Conservation (phyloP, 2,329 filamentous ascomycete genomes). For the Xylariales sp. region DNA sequence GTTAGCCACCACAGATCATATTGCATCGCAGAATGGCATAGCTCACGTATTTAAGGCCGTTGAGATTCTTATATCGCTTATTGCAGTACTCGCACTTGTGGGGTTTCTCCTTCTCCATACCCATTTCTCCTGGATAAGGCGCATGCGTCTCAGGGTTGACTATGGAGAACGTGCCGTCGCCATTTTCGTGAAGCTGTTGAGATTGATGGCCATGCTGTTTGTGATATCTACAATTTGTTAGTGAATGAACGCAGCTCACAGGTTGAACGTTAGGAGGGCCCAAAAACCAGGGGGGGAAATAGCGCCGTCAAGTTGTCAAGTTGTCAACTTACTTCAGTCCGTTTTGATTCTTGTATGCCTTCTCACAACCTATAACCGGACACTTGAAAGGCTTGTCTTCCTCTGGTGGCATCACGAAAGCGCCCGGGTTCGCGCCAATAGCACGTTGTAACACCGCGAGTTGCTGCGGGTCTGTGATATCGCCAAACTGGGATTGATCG, state of each 20-base stretch:
- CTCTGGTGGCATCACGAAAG: constrained; percentile 68
- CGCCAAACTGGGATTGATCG: constrained; percentile 69
- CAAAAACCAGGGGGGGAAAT: neutral
- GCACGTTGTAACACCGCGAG: constrained; percentile 46
- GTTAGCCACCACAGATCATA: too few relatives aligned
- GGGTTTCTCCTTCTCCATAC: constrained; percentile 99
- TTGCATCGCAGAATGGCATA: too few relatives aligned
- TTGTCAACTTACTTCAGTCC: constrained; percentile 75
- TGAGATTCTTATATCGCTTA: constrained; percentile 98
- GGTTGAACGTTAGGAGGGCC: neutral
- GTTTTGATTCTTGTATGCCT: constrained; percentile 99
- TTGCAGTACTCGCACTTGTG: constrained; percentile 96
- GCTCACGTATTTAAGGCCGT: constrained; percentile 90
- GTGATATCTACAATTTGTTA: constrained; percentile 51
- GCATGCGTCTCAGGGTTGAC: constrained; percentile 93
- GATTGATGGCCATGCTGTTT: constrained; percentile 91
- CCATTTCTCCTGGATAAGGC: constrained; percentile 90
- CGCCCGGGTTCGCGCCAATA: constrained; percentile 37
- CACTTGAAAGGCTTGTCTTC: constrained; percentile 98
- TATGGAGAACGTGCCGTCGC: constrained; percentile 95
- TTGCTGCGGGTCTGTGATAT: constrained; percentile 69
- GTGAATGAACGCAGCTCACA: constrained; percentile 8
- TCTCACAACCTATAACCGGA: constrained; percentile 96
- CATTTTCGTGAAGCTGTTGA: constrained; percentile 93
- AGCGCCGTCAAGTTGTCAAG: constrained; percentile 6